phyloP scores from a whole-genome alignment of 2,329 filamentous ascomycete genomes.

The Cylindrodendrum hubeiense region DNA sequence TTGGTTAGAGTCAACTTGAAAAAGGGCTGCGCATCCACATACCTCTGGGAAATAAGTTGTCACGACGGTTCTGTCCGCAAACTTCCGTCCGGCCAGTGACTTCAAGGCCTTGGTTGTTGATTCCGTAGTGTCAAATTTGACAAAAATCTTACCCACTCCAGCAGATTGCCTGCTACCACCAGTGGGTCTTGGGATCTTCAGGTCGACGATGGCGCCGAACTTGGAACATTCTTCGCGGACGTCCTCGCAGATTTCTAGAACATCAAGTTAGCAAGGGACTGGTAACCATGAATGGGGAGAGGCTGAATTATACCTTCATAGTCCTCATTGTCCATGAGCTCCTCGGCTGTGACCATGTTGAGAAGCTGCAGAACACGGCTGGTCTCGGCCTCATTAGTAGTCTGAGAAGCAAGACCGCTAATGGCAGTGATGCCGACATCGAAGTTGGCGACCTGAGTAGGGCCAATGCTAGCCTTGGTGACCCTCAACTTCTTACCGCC shows the following conservation, averaged over 20 bases:
- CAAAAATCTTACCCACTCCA: slow-evolving; percentile 96
- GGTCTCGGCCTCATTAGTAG: slow-evolving; percentile 80
- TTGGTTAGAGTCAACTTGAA: slow-evolving; percentile 46
- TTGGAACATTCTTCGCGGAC: slow-evolving; percentile 94
- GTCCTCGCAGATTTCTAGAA: slow-evolving; percentile 92
- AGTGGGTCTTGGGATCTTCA: slow-evolving; percentile 92
- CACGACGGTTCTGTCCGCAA: slow-evolving; percentile 95
- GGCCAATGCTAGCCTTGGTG: slow-evolving; percentile 88
- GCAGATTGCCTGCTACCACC: slow-evolving; percentile 86
- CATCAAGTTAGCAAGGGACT: slow-evolving; percentile 49
- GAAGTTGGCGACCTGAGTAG: slow-evolving; percentile 90
- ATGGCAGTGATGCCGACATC: slow-evolving; percentile 98
- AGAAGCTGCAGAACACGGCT: slow-evolving; percentile 90
- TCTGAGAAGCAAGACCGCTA: slow-evolving; percentile 95
- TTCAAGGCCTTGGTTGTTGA: slow-evolving; percentile 86
- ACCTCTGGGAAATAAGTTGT: slow-evolving; percentile 97
- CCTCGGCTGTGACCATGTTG: slow-evolving; percentile 98
- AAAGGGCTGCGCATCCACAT: slow-evolving; percentile 42
- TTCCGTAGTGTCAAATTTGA: slow-evolving; percentile 88
- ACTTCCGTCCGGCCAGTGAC: slow-evolving; percentile 94
- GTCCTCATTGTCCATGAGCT: slow-evolving; percentile 92
- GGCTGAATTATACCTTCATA: slow-evolving; percentile 79
- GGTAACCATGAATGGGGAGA: neutral
- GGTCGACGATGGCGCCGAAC: slow-evolving; percentile 84
- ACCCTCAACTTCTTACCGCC: slow-evolving; percentile 90